Conservation (phyloP, 1,284 basidiomycete genomes). For the Cryptococcus neoformans region DNA sequence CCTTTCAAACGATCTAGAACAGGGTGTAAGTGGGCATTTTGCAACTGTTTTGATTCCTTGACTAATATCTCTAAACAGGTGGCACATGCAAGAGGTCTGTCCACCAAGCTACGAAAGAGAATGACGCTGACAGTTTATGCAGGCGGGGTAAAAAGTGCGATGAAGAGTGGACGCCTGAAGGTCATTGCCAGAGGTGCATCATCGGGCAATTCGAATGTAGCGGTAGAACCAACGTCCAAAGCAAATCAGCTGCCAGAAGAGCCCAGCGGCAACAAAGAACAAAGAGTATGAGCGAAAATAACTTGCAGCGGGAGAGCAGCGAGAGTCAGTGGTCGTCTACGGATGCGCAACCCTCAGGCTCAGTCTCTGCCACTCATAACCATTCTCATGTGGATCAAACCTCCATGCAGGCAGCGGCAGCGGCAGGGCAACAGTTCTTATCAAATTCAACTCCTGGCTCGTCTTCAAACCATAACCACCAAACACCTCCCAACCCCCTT, state of each 20-base stretch:
- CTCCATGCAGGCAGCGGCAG: no score
- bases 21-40: conserved; percentile 17
- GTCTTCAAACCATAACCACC: not conserved
- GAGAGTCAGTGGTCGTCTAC: no score
- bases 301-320: no score
- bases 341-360: no score
- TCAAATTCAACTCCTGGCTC: no score
- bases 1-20: conserved; percentile 26
- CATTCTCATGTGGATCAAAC: no score
- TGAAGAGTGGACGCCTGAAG: conserved; percentile 24
- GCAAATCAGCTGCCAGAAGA: no score
- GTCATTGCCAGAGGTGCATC: conserved; percentile 24
- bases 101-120: not conserved
- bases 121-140: not conserved
- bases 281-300: no score
- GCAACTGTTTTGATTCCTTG: not conserved
- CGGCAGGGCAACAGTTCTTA: no score
- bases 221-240: conserved; percentile 6
- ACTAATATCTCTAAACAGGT: conserved; percentile 7
- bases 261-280: no score
- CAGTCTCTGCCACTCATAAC: no score
- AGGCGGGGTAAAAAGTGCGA: conserved; percentile 32
- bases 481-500: not conserved
- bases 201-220: conserved; percentile 23
- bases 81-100: conserved; percentile 25